These are phyloP conservation scores for Boletellus ananas DNA, from an alignment of 768 basidiomycete species.

Conservation along the genomic window DNA sequence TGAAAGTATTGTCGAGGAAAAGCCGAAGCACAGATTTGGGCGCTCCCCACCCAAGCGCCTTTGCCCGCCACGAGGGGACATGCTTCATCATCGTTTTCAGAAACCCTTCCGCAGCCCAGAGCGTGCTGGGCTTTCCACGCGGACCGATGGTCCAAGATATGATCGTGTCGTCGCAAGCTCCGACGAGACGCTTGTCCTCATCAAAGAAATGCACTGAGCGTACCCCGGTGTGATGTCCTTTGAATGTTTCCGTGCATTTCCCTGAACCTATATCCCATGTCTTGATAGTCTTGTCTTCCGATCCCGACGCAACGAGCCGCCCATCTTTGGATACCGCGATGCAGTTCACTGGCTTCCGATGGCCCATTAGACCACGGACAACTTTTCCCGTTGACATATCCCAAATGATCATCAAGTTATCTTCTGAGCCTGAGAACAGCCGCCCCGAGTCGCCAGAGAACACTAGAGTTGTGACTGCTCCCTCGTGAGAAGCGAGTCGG, in stretches of 20 bases:
- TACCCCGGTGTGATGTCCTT: constrained; percentile 10
- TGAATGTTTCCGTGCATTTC: constrained; percentile 12
- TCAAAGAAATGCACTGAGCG: constrained; percentile 15
- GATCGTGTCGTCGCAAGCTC: constrained; percentile 4
- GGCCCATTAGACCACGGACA: constrained; percentile 16
- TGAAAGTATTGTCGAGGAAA: not conserved
- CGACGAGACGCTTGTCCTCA: constrained; percentile 7
- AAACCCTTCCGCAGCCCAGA: constrained; percentile 7
- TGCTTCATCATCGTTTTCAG: not conserved
- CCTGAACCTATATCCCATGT: constrained; percentile 21
- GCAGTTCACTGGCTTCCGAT: constrained; percentile 7
- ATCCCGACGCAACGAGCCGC: constrained; percentile 18
- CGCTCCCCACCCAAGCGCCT: constrained; percentile 2
- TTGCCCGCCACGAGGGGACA: constrained; percentile 4
- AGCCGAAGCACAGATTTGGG: constrained; percentile 2
- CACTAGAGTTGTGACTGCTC: constrained; percentile 13
- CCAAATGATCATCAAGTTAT: constrained; percentile 24
- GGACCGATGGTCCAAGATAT: constrained; percentile 9
- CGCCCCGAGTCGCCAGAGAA: constrained; percentile 19
- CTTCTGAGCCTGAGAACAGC: constrained; percentile 24
- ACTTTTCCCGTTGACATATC: constrained; percentile 14
- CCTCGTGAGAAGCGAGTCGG: constrained; percentile 13
- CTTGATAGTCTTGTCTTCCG: constrained; percentile 22
- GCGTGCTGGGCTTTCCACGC: not conserved
- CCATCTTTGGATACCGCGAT: not conserved